phyloP scores from a whole-genome alignment of 306 rosid genomes.

The Ceratonia siliqua region DNA sequence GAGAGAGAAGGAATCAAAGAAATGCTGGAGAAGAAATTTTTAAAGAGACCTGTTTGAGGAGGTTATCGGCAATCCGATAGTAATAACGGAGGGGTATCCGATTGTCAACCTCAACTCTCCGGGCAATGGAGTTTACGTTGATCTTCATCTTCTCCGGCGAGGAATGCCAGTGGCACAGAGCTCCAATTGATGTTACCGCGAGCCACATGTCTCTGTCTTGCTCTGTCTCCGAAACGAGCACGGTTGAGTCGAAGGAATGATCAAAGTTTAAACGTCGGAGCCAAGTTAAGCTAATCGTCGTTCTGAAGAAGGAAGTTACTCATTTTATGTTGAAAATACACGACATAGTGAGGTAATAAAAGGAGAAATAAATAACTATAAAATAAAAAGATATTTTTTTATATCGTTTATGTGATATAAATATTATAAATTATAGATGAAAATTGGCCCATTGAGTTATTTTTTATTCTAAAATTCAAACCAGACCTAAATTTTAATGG shows the following conservation, averaged over 20 bases:
- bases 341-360: slow-evolving; percentile 34
- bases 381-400: too few species aligned
- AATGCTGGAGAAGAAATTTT: neutral
- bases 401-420: too few species aligned
- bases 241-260: slow-evolving; percentile 34
- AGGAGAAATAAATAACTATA: too few species aligned
- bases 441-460: too few species aligned
- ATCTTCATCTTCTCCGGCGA: slow-evolving; percentile 59
- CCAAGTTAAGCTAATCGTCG: slow-evolving; percentile 47
- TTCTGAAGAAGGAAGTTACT: slow-evolving; percentile 31
- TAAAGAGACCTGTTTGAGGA: slow-evolving; percentile 73
- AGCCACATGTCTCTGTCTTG: neutral
- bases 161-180: slow-evolving; percentile 33
- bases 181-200: neutral
- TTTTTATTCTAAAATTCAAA: too few species aligned
- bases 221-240: slow-evolving; percentile 24
- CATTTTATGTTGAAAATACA: neutral
- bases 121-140: slow-evolving; percentile 64
- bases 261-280: slow-evolving; percentile 27
- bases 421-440: too few species aligned
- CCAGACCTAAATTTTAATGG: too few species aligned
- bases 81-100: slow-evolving; percentile 80
- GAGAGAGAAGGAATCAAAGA: too few species aligned
- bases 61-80: slow-evolving; percentile 87
- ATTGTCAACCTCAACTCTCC: slow-evolving; percentile 72